These are phyloP conservation scores for Paracamarosporium sp. DNA, from an alignment of 2,329 filamentous ascomycete genomes.

Conservation along the genomic window DNA sequence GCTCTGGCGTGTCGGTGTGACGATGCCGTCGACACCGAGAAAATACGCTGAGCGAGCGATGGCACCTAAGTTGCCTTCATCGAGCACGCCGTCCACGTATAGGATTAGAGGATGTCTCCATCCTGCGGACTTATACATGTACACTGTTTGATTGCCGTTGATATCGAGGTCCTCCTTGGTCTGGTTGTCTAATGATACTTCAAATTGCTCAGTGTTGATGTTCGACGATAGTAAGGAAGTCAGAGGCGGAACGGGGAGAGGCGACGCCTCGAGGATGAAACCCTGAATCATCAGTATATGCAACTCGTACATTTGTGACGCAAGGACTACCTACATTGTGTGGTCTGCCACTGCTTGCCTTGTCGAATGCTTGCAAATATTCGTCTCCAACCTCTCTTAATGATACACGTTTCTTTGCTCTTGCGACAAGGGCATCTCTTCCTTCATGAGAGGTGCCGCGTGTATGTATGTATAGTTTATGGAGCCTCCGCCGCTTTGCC, in stretches of 20 bases:
- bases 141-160: slow-evolving; percentile 69
- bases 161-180: slow-evolving; percentile 75
- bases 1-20: slow-evolving; percentile 73
- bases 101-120: slow-evolving; percentile 73
- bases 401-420: slow-evolving; percentile 51
- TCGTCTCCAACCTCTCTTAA: slow-evolving; percentile 66
- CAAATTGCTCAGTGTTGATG: slow-evolving; percentile 42
- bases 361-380: slow-evolving; percentile 76
- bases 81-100: slow-evolving; percentile 77
- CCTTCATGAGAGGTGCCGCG: slow-evolving; percentile 25
- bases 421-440: slow-evolving; percentile 24
- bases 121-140: slow-evolving; percentile 52
- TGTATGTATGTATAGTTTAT: slow-evolving; percentile 76
- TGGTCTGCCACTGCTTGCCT: slow-evolving; percentile 80
- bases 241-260: slow-evolving; percentile 75
- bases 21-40: slow-evolving; percentile 85
- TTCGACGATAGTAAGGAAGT: slow-evolving; percentile 61
- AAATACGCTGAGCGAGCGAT: slow-evolving; percentile 90
- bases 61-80: slow-evolving; percentile 88
- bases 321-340: slow-evolving; percentile 67
- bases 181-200: slow-evolving; percentile 64
- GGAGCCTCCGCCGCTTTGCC: slow-evolving; percentile 73
- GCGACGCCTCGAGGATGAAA: slow-evolving; percentile 84
- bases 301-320: background rate
- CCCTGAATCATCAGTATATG: slow-evolving; percentile 56